phyloP scores from a whole-genome alignment of 257 asterid species.

The Echites panduratus region DNA sequence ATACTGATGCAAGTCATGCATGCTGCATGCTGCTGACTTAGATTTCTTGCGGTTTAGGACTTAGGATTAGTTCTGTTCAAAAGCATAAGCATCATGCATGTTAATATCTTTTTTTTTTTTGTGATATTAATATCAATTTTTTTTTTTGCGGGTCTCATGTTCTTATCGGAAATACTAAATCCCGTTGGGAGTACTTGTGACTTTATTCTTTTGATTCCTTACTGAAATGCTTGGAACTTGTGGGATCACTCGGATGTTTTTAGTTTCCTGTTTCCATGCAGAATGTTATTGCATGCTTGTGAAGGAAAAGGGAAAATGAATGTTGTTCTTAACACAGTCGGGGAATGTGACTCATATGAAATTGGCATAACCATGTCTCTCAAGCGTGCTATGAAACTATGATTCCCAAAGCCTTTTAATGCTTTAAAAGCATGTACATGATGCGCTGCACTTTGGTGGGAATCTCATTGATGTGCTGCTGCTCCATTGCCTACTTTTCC shows the following conservation, averaged over 20 bases:
- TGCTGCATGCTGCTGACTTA: neutral
- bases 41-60: neutral
- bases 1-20: neutral
- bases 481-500: conserved; percentile 17
- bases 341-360: neutral
- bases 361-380: neutral
- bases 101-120: neutral
- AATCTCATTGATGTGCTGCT: neutral
- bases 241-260: neutral
- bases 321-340: neutral
- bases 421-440: neutral
- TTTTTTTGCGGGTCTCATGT: neutral
- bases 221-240: neutral
- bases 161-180: neutral
- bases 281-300: neutral
- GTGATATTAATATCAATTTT: neutral
- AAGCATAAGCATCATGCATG: neutral
- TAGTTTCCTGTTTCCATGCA: neutral
- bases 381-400: neutral
- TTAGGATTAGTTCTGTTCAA: neutral
- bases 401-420: neutral
- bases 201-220: neutral
- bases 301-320: neutral
- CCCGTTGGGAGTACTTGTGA: neutral
- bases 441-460: neutral